Evolutionary conservation across 768 basidiomycete species (phyloP), one percentile per base, ranked within the genome.

Genomic region (Paxillus ammoniavirescens): DNA sequence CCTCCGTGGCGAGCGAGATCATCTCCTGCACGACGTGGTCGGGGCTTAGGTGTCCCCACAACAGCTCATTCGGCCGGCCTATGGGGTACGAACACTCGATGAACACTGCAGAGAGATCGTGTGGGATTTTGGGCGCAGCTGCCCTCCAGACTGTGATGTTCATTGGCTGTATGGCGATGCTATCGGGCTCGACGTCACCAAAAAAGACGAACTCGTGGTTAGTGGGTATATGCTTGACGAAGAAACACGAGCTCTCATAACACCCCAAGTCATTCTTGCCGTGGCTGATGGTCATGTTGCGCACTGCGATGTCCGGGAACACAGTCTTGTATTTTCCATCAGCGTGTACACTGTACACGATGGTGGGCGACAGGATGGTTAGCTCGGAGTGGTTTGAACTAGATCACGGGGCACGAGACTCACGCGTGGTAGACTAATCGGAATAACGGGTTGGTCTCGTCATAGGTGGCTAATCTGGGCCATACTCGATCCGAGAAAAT

Each of bases 21-120:
- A 98, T 77, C 72, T 98, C 96, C 50, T 82, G 78, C 2, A 80
- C 79, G 31, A 98, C 73, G 59, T 91, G 88, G 21, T 83, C 83
- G 0, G 96, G 93, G 33, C 78, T 87, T 12, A 98, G 78, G 61
- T 98, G 96, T 0, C 96, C 96, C 67, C 83, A 96, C 41, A 98
- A 76, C 49, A 75, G 65, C 43, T 83, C 79, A 58, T 84, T 78
- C 15, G 79, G 75, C 54, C 95, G 78, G 0, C 87, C 87, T 1
- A 83, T 79, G 18, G 88, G 84, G 74, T 87, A 93, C 2, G 93
- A 96, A 69, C 96, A 98, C 73, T 98, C 96, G 65, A 98, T 91
- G 66, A 98, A 98, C 52, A 98, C 80, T n/a, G 82, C 78, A 31
- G 81, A 78, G 14, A 98, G 79, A 4, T 72, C 75, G 21, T 82